These are phyloP conservation scores for Hypoxylon crocopeplum DNA, from an alignment of 495 filamentous ascomycete genomes.

Conservation along the genomic window DNA sequence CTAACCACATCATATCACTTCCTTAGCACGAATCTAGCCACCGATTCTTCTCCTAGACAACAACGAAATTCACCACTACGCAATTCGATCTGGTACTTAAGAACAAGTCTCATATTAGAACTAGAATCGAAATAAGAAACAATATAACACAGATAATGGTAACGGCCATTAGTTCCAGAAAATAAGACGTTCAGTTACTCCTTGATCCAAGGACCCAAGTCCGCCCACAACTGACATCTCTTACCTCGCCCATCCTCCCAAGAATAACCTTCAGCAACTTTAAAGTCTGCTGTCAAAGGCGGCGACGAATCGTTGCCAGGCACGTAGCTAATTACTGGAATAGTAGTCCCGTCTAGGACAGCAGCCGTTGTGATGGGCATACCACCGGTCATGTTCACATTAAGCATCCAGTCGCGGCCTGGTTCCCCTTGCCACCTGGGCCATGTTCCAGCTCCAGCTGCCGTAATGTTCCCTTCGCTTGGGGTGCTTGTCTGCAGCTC, in stretches of 20 bases:
- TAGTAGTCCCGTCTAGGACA: neutral
- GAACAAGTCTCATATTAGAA: too few relatives aligned
- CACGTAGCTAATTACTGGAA: slow-evolving; percentile 33
- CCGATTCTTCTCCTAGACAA: too few relatives aligned
- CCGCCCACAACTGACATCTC: slow-evolving; percentile 64
- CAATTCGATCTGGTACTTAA: too few relatives aligned
- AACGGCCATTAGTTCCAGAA: too few relatives aligned
- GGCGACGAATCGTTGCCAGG: slow-evolving; percentile 37
- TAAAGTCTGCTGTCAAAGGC: slow-evolving; percentile 53
- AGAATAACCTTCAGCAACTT: slow-evolving; percentile 55
- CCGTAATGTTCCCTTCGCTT: slow-evolving; percentile 29
- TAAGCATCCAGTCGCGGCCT: slow-evolving; percentile 47
- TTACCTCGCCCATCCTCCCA: slow-evolving; percentile 65
- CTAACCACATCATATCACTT: too few relatives aligned
- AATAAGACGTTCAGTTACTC: slow-evolving; percentile 3
- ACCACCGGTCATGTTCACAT: slow-evolving; percentile 62
- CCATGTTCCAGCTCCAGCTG: slow-evolving; percentile 27
- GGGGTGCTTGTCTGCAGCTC: slow-evolving; percentile 17
- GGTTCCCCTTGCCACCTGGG: slow-evolving; percentile 41
- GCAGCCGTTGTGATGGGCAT: slow-evolving; percentile 26
- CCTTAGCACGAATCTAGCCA: too few relatives aligned
- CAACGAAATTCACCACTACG: too few relatives aligned
- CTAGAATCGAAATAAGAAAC: too few relatives aligned
- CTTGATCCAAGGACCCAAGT: slow-evolving; percentile 44
- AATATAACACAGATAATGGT: too few relatives aligned